A percentile compares a stretch with the other conserved stretches of the same genome.
phyloP scores from a whole-genome alignment of 1,284 basidiomycete species.

The Rhodotorula glutinis region DNA sequence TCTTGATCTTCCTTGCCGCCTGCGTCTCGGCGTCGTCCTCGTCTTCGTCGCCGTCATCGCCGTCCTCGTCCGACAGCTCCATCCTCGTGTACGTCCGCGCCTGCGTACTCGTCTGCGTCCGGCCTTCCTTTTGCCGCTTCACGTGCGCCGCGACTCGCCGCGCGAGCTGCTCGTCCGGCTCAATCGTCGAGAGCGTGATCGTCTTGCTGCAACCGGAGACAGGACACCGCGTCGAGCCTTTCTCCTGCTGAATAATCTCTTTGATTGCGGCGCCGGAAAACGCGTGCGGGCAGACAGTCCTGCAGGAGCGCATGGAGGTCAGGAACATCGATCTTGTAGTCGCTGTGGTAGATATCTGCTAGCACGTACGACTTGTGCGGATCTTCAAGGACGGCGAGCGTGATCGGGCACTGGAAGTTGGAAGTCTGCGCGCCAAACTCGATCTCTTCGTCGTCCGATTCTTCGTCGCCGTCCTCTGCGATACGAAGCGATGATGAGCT shows the following conservation, averaged over 20 bases:
- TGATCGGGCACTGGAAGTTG: constrained; percentile 36
- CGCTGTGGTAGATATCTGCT: no score
- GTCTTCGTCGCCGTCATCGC: not conserved
- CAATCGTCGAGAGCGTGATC: constrained; percentile 11
- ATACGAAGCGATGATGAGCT: fast-evolving
- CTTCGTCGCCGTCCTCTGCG: constrained; percentile 28
- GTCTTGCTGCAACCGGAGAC: constrained; percentile 20
- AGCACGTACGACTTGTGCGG: constrained; percentile 31
- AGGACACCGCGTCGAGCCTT: constrained; percentile 14
- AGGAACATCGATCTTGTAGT: not conserved
- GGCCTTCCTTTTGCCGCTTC: constrained; percentile 13
- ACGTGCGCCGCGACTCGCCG: constrained; percentile 22
- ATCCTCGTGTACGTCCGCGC: constrained; percentile 25
- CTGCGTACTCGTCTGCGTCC: constrained; percentile 18
- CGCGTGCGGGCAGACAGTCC: constrained; percentile 30
- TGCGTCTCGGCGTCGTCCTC: not conserved
- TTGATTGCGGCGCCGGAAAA: constrained; percentile 29
- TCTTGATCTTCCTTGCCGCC: constrained; percentile 1
- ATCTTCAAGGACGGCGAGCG: constrained; percentile 24
- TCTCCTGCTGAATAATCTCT: constrained; percentile 12
- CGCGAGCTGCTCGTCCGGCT: constrained; percentile 11
- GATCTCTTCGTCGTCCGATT: constrained; percentile 37
- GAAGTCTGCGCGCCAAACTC: constrained; percentile 29
- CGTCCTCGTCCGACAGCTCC: constrained; percentile 18
- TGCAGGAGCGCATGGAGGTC: not conserved